A percentile compares a stretch with the other conserved stretches of the same genome.
Conservation (phyloP, 1,139 yeast species). For the Geotrichum fermentans region DNA sequence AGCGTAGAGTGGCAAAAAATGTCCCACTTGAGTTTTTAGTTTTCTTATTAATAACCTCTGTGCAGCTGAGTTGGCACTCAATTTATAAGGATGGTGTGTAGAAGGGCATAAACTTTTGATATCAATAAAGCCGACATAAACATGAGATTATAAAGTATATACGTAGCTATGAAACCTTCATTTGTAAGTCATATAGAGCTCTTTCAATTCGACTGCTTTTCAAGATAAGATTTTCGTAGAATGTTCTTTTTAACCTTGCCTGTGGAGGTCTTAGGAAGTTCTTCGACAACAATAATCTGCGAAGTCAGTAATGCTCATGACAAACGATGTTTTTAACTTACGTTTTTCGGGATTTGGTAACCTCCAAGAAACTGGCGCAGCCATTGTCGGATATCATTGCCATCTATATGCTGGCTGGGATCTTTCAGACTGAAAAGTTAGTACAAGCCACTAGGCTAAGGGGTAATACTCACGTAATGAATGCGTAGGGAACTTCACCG, state of each 20-base stretch:
- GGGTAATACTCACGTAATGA: constrained; percentile 26
- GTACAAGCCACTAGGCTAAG: background rate
- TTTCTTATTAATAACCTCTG: no score
- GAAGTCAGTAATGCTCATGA: constrained; percentile 24
- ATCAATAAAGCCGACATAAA: no score
- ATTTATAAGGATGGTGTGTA: no score
- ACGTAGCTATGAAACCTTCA: no score
- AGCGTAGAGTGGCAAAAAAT: no score
- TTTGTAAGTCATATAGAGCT: no score
- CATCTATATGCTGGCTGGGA: constrained; percentile 21
- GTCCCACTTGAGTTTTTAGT: no score
- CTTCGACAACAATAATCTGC: constrained; percentile 28
- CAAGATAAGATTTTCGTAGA: constrained; percentile 21
- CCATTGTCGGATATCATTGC: constrained; percentile 28
- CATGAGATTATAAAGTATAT: no score
- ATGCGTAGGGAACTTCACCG: constrained; percentile 40
- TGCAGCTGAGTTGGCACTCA: no score
- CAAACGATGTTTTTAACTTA: constrained; percentile 28
- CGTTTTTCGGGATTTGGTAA: constrained; percentile 36
- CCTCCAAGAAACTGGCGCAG: constrained; percentile 34
- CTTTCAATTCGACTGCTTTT: no score
- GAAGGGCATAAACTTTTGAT: no score
- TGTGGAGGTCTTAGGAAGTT: constrained; percentile 39
- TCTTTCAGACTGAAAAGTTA: constrained; percentile 22
- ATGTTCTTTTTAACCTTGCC: constrained; percentile 38